Base-by-base conservation (phyloP, 2,329 filamentous ascomycete species). In the Fusarium circinatum region DNA sequence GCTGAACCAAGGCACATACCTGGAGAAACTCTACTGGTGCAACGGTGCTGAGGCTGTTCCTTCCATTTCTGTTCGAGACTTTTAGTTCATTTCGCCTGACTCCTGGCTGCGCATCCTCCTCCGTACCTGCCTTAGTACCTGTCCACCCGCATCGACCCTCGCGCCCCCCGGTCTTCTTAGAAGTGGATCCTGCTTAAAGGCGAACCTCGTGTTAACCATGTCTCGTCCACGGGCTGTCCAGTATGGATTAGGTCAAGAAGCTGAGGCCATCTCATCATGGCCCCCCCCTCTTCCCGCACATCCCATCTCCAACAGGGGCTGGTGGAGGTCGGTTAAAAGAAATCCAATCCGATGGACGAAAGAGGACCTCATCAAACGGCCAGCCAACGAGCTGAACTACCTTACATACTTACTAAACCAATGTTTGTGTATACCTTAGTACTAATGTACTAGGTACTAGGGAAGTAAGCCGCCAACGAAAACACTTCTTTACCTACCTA, bases 151-250 rank as follows among this genome's bases (percentile, higher is more conserved):
- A 63, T 64, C 65, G 38, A 55, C 66, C 68, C 62, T 60, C 62
- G 39, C 45, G 24, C 30, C n/a, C 51, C 68, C 64, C 48, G 30
- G 48, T 49, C 71, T 59, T 56, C 66, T 48, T 44, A 73, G 59
- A 49, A 69, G 69, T 66, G 72, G 62, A 52, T 72, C 51, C 56
- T 38, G 30, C 63, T 58, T 65, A 52, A 51, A 63, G 52, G 52
- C 44, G 68, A 75, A 70, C 74, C 72, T 76, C 75, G 75, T 77
- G 75, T 75, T 66, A 77, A 64, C 74, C 75, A 68, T 65, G 75
- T 59, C 66, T 56, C 62, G 51, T 64, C 45, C 45, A 28, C 26
- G 45, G 45, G 45, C 45, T 48, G 45, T 48, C 73, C 73, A 58
- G 39, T 45, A 59, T 49, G 63, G 61, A 65, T 48, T 58, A 58